Conservation (phyloP, 2,329 filamentous ascomycete species). For the Cercospora sesami region DNA sequence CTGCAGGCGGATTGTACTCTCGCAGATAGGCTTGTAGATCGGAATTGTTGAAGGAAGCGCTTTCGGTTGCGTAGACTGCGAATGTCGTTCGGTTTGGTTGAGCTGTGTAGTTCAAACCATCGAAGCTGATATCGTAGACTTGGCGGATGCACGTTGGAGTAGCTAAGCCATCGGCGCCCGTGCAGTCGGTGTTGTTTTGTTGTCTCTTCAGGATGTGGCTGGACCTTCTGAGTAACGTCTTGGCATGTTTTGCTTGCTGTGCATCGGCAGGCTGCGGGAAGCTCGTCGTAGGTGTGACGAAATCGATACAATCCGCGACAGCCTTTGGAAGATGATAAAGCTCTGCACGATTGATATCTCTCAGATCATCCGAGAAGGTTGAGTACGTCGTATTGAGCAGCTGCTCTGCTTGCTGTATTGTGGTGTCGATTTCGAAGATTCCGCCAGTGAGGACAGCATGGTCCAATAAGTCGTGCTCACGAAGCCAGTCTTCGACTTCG, state of each 20-base stretch:
- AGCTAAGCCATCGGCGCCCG: constrained; percentile 16
- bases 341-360: constrained; percentile 25
- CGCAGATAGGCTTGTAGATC: constrained; percentile 27
- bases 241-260: background rate
- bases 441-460: constrained; percentile 12
- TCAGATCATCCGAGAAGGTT: constrained; percentile 22
- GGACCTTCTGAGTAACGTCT: background rate
- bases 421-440: constrained; percentile 29
- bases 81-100: constrained; percentile 30
- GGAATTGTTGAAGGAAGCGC: constrained; percentile 24
- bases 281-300: constrained; percentile 27
- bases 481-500: constrained; percentile 21
- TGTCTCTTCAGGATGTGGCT: background rate
- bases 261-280: constrained; percentile 21
- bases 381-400: constrained; percentile 29
- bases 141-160: constrained; percentile 28
- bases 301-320: constrained; percentile 23
- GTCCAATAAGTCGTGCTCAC: constrained; percentile 19
- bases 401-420: constrained; percentile 22
- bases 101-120: constrained; percentile 24
- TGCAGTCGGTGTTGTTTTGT: constrained; percentile 16
- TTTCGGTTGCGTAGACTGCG: constrained; percentile 32
- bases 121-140: constrained; percentile 28
- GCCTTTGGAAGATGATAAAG: constrained; percentile 22
- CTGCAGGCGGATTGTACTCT: constrained; percentile 28